Base-by-base conservation (phyloP, 2,329 filamentous ascomycete genomes). In the Sclerotinia spermophila region DNA sequence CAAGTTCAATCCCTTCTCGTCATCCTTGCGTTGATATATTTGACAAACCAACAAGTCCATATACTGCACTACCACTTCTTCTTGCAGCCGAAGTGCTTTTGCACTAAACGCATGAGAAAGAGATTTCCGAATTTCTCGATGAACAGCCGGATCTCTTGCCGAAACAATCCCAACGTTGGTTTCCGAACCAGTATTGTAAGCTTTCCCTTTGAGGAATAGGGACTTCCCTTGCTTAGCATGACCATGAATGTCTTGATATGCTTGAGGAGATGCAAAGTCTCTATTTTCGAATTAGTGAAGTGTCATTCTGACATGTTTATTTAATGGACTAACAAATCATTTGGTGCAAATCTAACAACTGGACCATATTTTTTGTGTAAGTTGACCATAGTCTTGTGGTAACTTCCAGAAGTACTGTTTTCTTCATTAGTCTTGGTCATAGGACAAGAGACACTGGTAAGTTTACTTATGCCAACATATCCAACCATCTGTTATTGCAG, bases 31-130 rank as follows among this genome's bases (percentile, higher is more conserved):
- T 48, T 48, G 15, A 51, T 40, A 15, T 1, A 73, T 30, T 15
- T 58, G 61, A 24, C 48, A 53, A 56, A 71, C 66, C 2, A 70
- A 42, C 38, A 71, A 55, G 44, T 72, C 48, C 40, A 72, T 42
- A 24, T 71, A 73, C 33, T 68, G 48, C n/a, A 69, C 45, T 24
- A 73, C 70, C 11, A 79, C 69, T 11, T 77, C 75, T n/a, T 71
- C 71, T 67, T 80, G 79, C 67, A 80, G 77, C n/a, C 72, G 59
- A 27, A 81, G 71, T 0, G 79, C 75, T 53, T 74, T 76, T 4
- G 72, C 73, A n/a, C 78, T 78, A 62, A 81, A 80, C 30, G 76
- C 79, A 61, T 77, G 69, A 17, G 74, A 72, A 17, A 80, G 70
- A 45, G 48, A 58, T 55, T 69, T 73, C 27, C 72, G 56, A 33